Base-by-base conservation (phyloP, 805 yeast species). In the Saccharomycopsis sp. region DNA sequence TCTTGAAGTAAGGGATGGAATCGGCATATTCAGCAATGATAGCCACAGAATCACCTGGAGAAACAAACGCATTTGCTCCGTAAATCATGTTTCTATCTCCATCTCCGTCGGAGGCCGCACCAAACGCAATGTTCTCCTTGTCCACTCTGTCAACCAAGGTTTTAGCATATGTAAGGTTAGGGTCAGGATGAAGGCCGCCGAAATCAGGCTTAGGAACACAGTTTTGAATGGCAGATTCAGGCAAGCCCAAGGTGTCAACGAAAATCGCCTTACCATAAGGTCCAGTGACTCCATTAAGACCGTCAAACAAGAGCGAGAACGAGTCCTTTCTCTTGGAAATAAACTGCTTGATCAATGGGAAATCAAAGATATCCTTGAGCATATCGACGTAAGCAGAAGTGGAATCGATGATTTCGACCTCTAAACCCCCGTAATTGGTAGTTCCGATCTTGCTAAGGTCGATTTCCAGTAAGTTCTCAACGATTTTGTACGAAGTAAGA, bases 81-180 rank as follows among this genome's bases (percentile, higher is more conserved):
- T 94, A 94, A 68, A 93, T 93, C 99, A 93, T 93, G 72, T 93
- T 93, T 75, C 99, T 84, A 71, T 93, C 99, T 72, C 99, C 99
- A 67, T 93, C 99, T 72, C 99, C 99, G 70, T 90, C 99, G n/a
- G 96, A 87, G 7, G 98, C 98, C 44, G 98, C 98, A 63, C 99
- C 99, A 70, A 93, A 93, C 5, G 93, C 88, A 64, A 92, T 88
- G 60, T 83, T 75, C 60, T 87, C 87, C 20, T 72, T 69, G 68
- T 94, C 97, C n/a, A 93, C 99, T 63, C 80, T 80, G 38, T 82
- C 86, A 20, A 93, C 99, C 63, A 93, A 78, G 19, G 96, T 84
- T 60, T 80, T 82, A 9, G 98, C 99, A 69, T 94, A 93, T 14
- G 97, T 92, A 72, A 93, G 80, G 75, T 93, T 93, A 64, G 99